phyloP scores from a whole-genome alignment of 2,329 filamentous ascomycete genomes.

The Fusarium annulatum region DNA sequence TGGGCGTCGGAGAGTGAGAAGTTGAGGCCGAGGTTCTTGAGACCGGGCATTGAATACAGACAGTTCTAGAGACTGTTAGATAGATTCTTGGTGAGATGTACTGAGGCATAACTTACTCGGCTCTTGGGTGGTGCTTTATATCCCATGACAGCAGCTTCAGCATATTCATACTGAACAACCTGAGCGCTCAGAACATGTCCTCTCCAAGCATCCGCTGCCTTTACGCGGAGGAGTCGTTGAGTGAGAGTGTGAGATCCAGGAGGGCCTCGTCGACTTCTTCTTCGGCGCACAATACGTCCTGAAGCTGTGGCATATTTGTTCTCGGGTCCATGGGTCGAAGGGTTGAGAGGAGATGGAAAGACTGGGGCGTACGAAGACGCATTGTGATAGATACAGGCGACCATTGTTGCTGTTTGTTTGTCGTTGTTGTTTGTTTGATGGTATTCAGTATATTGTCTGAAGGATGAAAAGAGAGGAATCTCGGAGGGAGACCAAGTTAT shows the following conservation, averaged over 20 bases:
- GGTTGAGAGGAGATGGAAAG: slow-evolving; percentile 46
- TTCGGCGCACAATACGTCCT: slow-evolving; percentile 33
- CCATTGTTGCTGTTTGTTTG: slow-evolving; percentile 22
- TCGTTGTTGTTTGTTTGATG: not conserved
- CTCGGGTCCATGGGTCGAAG: slow-evolving; percentile 31
- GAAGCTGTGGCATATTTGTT: slow-evolving; percentile 19
- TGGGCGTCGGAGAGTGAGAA: slow-evolving; percentile 35
- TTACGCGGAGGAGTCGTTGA: slow-evolving; percentile 55
- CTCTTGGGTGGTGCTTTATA: slow-evolving; percentile 7
- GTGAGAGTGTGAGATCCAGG: slow-evolving; percentile 52
- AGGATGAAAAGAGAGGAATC: slow-evolving; percentile 9
- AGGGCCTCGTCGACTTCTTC: slow-evolving; percentile 31
- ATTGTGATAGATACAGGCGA: slow-evolving; percentile 24
- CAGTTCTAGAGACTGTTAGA: slow-evolving; percentile 32
- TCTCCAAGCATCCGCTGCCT: slow-evolving; percentile 56
- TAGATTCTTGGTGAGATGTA: not conserved
- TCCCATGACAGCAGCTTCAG: slow-evolving; percentile 17
- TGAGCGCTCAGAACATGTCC: slow-evolving; percentile 48
- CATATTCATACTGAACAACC: slow-evolving; percentile 39
- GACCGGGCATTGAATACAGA: slow-evolving; percentile 28
- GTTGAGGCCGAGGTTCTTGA: slow-evolving; percentile 34
- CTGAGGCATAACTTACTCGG: slow-evolving; percentile 28
- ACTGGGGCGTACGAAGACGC: slow-evolving; percentile 40
- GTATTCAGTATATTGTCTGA: slow-evolving; percentile 13
- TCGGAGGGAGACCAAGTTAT: slow-evolving; percentile 1